Conservation (phyloP, 2,329 filamentous ascomycete species). For the Aspergillus carbonarius region DNA sequence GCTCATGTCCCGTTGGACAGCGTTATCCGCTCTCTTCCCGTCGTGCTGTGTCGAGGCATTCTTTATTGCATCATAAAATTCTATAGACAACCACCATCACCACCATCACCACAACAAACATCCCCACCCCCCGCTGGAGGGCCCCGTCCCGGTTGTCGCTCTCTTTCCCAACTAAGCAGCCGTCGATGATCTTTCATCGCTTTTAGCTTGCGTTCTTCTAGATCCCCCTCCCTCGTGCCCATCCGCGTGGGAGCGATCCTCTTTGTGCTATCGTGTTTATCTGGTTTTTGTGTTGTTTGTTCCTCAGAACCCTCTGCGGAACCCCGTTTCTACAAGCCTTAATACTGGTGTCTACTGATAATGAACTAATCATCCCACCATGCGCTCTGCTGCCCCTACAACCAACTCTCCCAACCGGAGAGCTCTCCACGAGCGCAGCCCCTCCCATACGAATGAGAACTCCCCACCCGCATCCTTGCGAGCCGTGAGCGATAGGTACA, state of each 20-base stretch:
- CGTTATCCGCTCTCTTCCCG: slow-evolving; percentile 20
- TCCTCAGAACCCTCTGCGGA: slow-evolving; percentile 3
- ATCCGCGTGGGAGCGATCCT: slow-evolving; percentile 1
- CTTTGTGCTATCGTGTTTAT: slow-evolving; percentile 4
- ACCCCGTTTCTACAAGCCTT: slow-evolving; percentile 2
- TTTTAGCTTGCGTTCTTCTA: slow-evolving; percentile 10
- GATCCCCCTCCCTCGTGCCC: not conserved
- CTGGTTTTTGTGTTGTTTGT: slow-evolving; percentile 2
- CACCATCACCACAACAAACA: slow-evolving; percentile 21
- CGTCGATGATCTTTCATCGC: slow-evolving; percentile 11
- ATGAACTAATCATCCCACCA: slow-evolving; percentile 35
- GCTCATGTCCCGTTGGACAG: slow-evolving; percentile 16
- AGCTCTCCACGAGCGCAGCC: slow-evolving; percentile 48
- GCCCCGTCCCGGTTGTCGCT: slow-evolving; percentile 1
- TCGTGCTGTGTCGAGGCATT: slow-evolving; percentile 29
- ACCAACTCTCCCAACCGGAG: slow-evolving; percentile 38
- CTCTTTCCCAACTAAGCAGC: slow-evolving; percentile 4
- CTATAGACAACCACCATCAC: slow-evolving; percentile 14
- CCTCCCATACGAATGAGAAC: slow-evolving; percentile 47
- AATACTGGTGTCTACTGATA: slow-evolving; percentile 19
- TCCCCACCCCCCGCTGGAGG: not conserved
- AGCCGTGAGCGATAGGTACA: slow-evolving; percentile 31
- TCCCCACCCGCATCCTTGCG: slow-evolving; percentile 40
- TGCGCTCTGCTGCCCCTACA: slow-evolving; percentile 33
- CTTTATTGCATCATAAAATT: slow-evolving; percentile 27